phyloP scores from a whole-genome alignment of 129 eudicot genomes.

The Helianthus annuus region HanXRQr2.0-SUNRISE NC_035447.2:9306565-9307064 shows the following conservation, averaged over 20 bases:
- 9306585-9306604: conserved; percentile 90
- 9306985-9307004: conserved; percentile 92
- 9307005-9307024: conserved; percentile 69
- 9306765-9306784: conserved; percentile 71
- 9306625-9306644: conserved; percentile 87
- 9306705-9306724: no score
- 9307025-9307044: conserved; percentile 83
- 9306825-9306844: conserved; percentile 94
- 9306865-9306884: background rate
- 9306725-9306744: no score
- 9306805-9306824: conserved; percentile 94
- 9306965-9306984: conserved; percentile 91
- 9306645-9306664: conserved; percentile 96
- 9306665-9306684: conserved; percentile 99
- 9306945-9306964: conserved; percentile 70
- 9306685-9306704: conserved; percentile 58
- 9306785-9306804: conserved; percentile 93
- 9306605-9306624: conserved; percentile 98
- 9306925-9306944: background rate
- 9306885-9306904: no score
- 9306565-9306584: conserved; percentile 85
- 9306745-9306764: conserved; percentile 1
- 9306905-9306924: background rate
- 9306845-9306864: conserved; percentile 54
- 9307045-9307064: conserved; percentile 38